Conservation (phyloP, 164 flowering plant genomes). For the Sextonia rubra region DNA sequence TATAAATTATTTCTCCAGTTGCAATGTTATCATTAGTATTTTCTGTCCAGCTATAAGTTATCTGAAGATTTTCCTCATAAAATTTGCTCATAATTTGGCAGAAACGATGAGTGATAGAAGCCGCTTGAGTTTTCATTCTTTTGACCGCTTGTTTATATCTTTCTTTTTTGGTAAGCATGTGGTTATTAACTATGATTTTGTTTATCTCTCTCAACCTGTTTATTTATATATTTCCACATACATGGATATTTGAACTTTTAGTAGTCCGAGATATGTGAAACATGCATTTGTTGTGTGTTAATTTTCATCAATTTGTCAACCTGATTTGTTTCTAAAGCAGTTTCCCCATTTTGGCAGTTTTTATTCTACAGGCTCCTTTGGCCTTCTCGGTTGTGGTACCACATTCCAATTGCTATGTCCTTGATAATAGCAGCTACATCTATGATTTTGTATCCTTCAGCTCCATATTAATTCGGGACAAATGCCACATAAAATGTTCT, state of each 20-base stretch:
- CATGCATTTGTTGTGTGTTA: neutral
- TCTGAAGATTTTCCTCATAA: neutral
- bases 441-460: conserved; percentile 85
- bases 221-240: neutral
- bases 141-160: neutral
- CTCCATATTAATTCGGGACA: neutral
- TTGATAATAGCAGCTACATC: conserved; percentile 74
- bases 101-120: neutral
- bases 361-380: conserved; percentile 25
- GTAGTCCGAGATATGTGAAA: neutral
- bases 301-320: neutral
- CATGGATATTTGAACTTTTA: neutral
- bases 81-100: neutral
- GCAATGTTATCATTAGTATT: neutral
- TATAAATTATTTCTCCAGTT: neutral
- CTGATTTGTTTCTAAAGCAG: neutral
- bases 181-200: neutral
- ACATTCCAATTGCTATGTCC: conserved; percentile 66
- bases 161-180: neutral
- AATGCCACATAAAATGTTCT: neutral
- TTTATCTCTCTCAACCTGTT: neutral
- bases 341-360: conserved; percentile 28
- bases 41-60: neutral
- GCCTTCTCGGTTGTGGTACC: conserved; percentile 56
- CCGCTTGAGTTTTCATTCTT: neutral